A percentile compares a stretch with the other conserved stretches of the same genome.
Conservation (phyloP, 495 filamentous ascomycete genomes). For the Podospora appendiculata region DNA sequence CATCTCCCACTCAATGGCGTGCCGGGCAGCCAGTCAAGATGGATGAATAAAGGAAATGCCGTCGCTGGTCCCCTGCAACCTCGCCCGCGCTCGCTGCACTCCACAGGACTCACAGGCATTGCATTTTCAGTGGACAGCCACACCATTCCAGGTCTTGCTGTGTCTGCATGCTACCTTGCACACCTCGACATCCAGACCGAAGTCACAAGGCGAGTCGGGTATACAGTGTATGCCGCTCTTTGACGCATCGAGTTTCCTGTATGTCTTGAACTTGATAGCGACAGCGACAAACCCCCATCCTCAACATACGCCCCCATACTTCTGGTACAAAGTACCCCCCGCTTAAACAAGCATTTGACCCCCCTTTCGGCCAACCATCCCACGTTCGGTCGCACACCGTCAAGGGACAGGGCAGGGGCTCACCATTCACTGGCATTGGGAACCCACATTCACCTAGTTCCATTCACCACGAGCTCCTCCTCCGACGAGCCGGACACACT, state of each 20-base stretch:
- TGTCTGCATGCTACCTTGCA: no score
- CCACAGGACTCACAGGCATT: no score
- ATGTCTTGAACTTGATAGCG: slow-evolving; percentile 7
- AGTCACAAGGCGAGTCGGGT: no score
- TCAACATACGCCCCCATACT: slow-evolving; percentile 4
- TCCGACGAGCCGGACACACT: slow-evolving; percentile 26
- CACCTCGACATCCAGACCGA: background rate
- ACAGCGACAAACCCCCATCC: slow-evolving; percentile 13
- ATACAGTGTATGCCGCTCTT: background rate
- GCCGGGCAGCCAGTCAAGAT: background rate
- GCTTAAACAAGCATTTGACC: slow-evolving; percentile 10
- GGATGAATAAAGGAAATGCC: background rate
- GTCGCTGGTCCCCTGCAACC: no score
- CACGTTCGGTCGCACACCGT: slow-evolving; percentile 19
- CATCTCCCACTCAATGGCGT: slow-evolving; percentile 2
- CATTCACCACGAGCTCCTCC: slow-evolving; percentile 15
- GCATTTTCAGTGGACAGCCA: no score
- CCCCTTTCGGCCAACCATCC: slow-evolving; percentile 21
- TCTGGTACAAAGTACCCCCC: slow-evolving; percentile 7
- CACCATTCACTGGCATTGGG: slow-evolving; percentile 11
- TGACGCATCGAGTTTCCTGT: background rate
- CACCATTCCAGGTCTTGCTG: no score
- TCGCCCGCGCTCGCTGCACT: no score
- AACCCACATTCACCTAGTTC: slow-evolving; percentile 15
- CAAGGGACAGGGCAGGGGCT: slow-evolving; percentile 4